Evolutionary conservation across 164 flowering plant species (phyloP), one percentile per base, ranked within the genome.

Genomic region (Aristolochia contorta): DNA sequence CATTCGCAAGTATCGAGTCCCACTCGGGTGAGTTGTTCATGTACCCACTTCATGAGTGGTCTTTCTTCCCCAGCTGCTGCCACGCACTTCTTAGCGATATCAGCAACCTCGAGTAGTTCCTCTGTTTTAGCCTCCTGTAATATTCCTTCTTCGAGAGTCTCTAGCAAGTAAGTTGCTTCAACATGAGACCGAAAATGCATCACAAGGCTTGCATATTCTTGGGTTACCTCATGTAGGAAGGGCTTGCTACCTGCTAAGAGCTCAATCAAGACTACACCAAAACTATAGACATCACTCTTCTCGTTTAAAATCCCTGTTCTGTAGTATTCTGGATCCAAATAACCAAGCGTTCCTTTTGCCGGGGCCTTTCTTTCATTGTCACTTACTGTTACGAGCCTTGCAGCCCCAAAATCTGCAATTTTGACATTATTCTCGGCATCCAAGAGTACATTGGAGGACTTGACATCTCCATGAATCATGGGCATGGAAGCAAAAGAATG

Each of bases 271-370:
- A 64, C 67, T 2, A 64, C 47, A 15, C 67, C 60, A 27, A 64
- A 64, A 54, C 67, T 64, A 47, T 64, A 64, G 16, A 64, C 67
- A 64, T 56, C 67, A 20, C 67, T 64, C 46, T 56, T 64, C 23
- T 46, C 60, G 12, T 60, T 64, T 16, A 64, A 64, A 18, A 43
- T 47, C 41, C 66, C 16, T 21, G 66, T 54, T 15, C 19, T 57
- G 5, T 45, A 53, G 59, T 63, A 63, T 27, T 55, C 53, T 10
- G 59, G 66, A 53, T 63, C 66, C 25, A 63, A 30, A 21, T 63
- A 63, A 12, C 66, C 66, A 5, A 55, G 12, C 16, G 66, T 63
- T 21, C 65, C 65, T 54, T 62, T 58, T 15, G 53, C 65, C 12
- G 45, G 18, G 12, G 65, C 54, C 7, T 25, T 43, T 23, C 54